These are phyloP conservation scores for Boletus rubescentipes DNA, from an alignment of 768 basidiomycete species.

Conservation along the genomic window DNA sequence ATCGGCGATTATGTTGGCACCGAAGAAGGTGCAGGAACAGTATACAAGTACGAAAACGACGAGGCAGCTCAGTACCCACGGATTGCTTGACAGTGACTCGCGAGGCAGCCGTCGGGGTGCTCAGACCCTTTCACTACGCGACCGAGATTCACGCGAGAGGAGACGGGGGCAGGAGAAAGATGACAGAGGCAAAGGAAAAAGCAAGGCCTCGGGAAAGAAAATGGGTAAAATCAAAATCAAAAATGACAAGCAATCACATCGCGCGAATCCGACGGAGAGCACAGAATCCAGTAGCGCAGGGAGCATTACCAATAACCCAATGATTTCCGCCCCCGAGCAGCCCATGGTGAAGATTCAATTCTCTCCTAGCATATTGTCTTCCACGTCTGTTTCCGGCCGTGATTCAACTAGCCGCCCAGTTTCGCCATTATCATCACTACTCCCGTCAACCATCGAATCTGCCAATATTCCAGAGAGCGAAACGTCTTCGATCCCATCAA, in stretches of 20 bases:
- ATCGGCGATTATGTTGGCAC: slow-evolving; percentile 59
- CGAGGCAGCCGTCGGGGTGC: slow-evolving; percentile 18
- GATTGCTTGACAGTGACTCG: slow-evolving; percentile 52
- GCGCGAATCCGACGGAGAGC: slow-evolving; percentile 30
- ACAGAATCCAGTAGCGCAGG: slow-evolving; percentile 33
- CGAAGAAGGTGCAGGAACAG: slow-evolving; percentile 73
- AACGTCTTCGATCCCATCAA: slow-evolving; percentile 8
- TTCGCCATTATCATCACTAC: slow-evolving; percentile 18
- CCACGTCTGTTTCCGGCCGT: not conserved
- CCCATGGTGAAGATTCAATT: slow-evolving; percentile 16
- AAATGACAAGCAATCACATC: slow-evolving; percentile 29
- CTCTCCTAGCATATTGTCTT: slow-evolving; percentile 20
- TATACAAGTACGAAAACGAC: slow-evolving; percentile 78
- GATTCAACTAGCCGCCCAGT: slow-evolving; percentile 20
- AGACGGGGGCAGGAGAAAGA: slow-evolving; percentile 21
- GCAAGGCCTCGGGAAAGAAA: slow-evolving; percentile 30
- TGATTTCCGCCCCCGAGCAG: slow-evolving; percentile 6
- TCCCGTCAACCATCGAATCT: slow-evolving; percentile 9
- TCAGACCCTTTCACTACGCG: slow-evolving; percentile 16
- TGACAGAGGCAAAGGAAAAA: slow-evolving; percentile 9
- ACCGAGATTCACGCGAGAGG: slow-evolving; percentile 22
- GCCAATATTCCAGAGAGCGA: slow-evolving; percentile 7
- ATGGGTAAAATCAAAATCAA: slow-evolving; percentile 31
- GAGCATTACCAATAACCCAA: slow-evolving; percentile 15
- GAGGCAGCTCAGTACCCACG: slow-evolving; percentile 63